Conservation (phyloP, 2,329 filamentous ascomycete species). For the Elsinoe ampelina region DNA sequence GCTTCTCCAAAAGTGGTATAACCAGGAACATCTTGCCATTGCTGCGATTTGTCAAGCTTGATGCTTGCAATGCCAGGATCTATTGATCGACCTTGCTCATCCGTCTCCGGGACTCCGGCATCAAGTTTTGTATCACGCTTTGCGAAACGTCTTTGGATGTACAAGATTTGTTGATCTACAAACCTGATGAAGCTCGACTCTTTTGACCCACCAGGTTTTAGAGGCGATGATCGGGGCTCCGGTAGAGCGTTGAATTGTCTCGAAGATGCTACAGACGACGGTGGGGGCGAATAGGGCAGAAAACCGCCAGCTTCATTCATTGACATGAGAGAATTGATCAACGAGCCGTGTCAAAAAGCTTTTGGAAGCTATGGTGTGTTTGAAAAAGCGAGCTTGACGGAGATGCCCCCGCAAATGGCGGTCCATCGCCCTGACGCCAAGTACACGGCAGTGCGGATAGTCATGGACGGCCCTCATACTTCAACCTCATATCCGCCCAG, state of each 20-base stretch:
- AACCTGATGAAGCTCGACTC: slow-evolving; percentile 50
- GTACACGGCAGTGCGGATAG: too few species aligned
- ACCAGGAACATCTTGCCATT: slow-evolving; percentile 35
- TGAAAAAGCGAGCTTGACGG: too few species aligned
- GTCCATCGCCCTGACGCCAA: too few species aligned
- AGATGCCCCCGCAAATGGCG: too few species aligned
- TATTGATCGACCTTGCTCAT: slow-evolving; percentile 15
- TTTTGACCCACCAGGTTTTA: slow-evolving; percentile 48
- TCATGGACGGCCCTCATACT: too few species aligned
- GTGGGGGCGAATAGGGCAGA: slow-evolving; percentile 39
- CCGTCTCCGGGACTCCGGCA: slow-evolving; percentile 10
- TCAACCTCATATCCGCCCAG: too few species aligned
- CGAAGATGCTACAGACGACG: slow-evolving; percentile 37
- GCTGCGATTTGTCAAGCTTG: slow-evolving; percentile 28
- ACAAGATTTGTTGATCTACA: slow-evolving; percentile 44
- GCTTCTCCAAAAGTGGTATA: slow-evolving; percentile 60
- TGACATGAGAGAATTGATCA: too few species aligned
- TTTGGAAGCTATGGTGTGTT: too few species aligned
- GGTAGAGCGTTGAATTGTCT: slow-evolving; percentile 38
- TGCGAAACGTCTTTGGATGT: slow-evolving; percentile 44
- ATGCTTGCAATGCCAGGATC: slow-evolving; percentile 16
- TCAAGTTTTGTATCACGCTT: slow-evolving; percentile 34
- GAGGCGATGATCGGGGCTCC: slow-evolving; percentile 42
- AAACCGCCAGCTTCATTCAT: slow-evolving; percentile 31
- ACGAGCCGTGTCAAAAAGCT: too few species aligned